Percentiles rank a stretch among this genome's conserved stretches.
Conservation (phyloP, 495 filamentous ascomycete species). For the Xylaria bambusicola region DNA sequence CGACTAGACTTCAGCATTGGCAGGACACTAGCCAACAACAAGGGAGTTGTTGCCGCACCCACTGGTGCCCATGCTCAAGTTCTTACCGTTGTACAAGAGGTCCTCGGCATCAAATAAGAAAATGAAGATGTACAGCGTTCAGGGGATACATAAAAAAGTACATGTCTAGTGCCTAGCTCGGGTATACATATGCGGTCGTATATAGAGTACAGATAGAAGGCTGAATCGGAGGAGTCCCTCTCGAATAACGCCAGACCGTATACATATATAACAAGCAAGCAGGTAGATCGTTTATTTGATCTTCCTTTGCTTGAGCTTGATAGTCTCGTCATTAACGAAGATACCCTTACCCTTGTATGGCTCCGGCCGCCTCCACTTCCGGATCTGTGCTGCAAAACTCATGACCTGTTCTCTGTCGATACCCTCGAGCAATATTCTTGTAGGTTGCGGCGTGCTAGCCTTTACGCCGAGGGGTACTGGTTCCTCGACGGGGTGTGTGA, state of each 20-base stretch:
- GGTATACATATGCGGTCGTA: slow-evolving; percentile 32
- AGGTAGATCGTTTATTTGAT: slow-evolving; percentile 66
- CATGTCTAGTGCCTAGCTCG: slow-evolving; percentile 25
- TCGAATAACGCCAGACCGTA: slow-evolving; percentile 11
- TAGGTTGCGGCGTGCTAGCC: slow-evolving; percentile 90
- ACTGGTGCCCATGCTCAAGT: slow-evolving; percentile 73
- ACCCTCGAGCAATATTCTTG: slow-evolving; percentile 87
- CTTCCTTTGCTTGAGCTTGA: slow-evolving; percentile 98
- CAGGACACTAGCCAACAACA: slow-evolving; percentile 83
- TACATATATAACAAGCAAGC: slow-evolving; percentile 28
- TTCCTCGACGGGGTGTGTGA: slow-evolving; percentile 91
- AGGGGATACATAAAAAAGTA: slow-evolving; percentile 30
- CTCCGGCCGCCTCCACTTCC: slow-evolving; percentile 87
- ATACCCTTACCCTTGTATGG: slow-evolving; percentile 99
- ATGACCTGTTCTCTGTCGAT: slow-evolving; percentile 81
- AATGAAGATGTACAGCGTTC: neutral
- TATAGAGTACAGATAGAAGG: slow-evolving; percentile 34
- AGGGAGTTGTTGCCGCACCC: slow-evolving; percentile 88
- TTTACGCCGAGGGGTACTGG: slow-evolving; percentile 78
- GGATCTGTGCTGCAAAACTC: slow-evolving; percentile 85
- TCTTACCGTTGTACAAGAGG: slow-evolving; percentile 77
- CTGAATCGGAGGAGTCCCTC: slow-evolving; percentile 6
- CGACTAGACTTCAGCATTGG: slow-evolving; percentile 82
- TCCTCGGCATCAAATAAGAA: slow-evolving; percentile 53
- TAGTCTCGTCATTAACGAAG: slow-evolving; percentile 94